These are phyloP conservation scores for Delonix regia DNA, from an alignment of 306 rosid genomes.

Conservation along the genomic window DNA sequence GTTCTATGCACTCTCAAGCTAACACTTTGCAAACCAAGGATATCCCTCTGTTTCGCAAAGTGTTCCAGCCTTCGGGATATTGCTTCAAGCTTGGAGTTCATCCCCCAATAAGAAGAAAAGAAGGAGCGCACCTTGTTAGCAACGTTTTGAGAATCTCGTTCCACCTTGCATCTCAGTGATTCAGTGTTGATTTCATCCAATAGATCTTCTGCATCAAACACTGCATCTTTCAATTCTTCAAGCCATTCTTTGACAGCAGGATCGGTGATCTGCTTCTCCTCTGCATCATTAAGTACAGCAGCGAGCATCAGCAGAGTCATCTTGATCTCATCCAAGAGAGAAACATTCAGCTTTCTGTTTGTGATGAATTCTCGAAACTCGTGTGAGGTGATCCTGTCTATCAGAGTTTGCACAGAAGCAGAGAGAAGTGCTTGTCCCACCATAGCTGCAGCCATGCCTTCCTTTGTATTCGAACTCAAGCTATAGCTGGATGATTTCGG, in stretches of 20 bases:
- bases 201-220: slow-evolving; percentile 30
- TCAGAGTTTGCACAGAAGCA: neutral
- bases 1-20: slow-evolving; percentile 12
- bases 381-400: neutral
- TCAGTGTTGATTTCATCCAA: slow-evolving; percentile 15
- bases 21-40: slow-evolving; percentile 44
- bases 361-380: slow-evolving; percentile 26
- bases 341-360: slow-evolving; percentile 4
- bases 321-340: neutral
- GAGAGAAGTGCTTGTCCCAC: slow-evolving; percentile 19
- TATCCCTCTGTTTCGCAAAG: slow-evolving; percentile 45
- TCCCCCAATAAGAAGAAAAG: slow-evolving; percentile 22
- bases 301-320: neutral
- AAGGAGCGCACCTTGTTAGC: slow-evolving; percentile 39
- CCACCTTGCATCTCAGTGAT: neutral
- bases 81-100: slow-evolving; percentile 41
- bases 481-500: neutral
- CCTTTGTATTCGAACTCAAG: neutral
- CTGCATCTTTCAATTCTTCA: slow-evolving; percentile 13
- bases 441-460: neutral
- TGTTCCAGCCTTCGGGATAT: slow-evolving; percentile 34
- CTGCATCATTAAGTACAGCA: slow-evolving; percentile 30
- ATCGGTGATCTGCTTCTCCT: slow-evolving; percentile 15
- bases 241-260: slow-evolving; percentile 17
- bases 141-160: neutral